Conservation (phyloP, 2,329 filamentous ascomycete species). For the Berkeleyomyces basicola region DNA sequence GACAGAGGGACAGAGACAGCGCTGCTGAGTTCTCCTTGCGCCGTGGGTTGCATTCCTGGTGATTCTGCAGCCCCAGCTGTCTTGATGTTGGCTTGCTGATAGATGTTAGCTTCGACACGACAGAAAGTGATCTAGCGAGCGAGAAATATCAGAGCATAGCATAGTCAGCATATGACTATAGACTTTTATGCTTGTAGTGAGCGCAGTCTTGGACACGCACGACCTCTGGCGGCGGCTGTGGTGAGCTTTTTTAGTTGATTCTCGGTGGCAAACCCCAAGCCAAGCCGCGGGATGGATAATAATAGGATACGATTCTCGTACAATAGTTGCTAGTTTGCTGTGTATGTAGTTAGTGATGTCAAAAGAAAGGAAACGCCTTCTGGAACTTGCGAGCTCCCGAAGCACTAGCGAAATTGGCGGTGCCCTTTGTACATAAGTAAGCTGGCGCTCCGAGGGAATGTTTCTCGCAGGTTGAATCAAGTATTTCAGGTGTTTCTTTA, state of each 20-base stretch:
- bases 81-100: not conserved
- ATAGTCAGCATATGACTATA: not conserved
- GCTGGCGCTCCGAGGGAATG: not conserved
- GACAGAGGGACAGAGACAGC: not conserved
- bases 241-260: not conserved
- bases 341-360: no score
- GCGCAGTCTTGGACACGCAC: not conserved
- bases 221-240: not conserved
- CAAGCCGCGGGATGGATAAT: not conserved
- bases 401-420: slow-evolving; percentile 8
- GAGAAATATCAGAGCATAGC: not conserved
- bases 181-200: not conserved
- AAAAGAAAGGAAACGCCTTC: not conserved
- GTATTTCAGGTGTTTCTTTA: not conserved
- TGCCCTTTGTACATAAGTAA: not conserved
- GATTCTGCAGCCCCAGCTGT: not conserved
- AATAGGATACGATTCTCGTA: no score
- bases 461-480: not conserved
- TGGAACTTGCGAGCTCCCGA: not conserved
- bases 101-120: not conserved
- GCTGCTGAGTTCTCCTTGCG: not conserved
- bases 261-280: not conserved
- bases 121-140: not conserved
- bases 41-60: not conserved
- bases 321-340: no score